Evolutionary conservation across 257 asterid species (phyloP).

Genomic region (Solanum pennellii): DNA sequence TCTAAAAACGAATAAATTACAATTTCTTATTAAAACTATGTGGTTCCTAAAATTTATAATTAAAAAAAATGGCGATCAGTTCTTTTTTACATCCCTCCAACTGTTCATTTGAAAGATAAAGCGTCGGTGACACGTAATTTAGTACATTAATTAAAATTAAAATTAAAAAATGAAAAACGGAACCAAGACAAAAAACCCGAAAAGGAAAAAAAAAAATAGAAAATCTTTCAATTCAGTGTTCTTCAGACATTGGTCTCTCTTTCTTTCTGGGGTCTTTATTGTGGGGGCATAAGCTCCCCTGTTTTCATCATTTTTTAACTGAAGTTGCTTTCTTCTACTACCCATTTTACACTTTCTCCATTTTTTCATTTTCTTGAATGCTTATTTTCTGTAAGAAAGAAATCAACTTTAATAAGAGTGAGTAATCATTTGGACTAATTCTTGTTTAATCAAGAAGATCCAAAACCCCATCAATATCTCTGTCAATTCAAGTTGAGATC

Average conservation of each 20-base stretch:
- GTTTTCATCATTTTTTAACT: background rate
- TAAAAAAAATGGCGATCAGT: too few species aligned
- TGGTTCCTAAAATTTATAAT: too few species aligned
- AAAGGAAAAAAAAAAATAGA: background rate
- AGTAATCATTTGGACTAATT: background rate
- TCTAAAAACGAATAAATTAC: too few species aligned
- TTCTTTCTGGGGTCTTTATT: background rate
- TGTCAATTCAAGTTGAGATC: background rate
- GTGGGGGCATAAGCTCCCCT: background rate
- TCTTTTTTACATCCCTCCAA: background rate
- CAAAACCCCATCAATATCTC: background rate
- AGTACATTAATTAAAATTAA: background rate
- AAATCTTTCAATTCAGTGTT: background rate
- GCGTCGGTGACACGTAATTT: background rate
- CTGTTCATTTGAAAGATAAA: background rate
- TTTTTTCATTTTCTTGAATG: background rate
- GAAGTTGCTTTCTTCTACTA: background rate
- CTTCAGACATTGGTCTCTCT: background rate
- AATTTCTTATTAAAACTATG: too few species aligned
- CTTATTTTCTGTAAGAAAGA: background rate
- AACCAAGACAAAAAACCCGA: background rate
- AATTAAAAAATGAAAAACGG: background rate
- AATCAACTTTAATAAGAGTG: background rate
- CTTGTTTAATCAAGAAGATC: background rate
- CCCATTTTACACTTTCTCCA: background rate